Evolutionary conservation across 2,329 filamentous ascomycete species (phyloP), one percentile per base, ranked within the genome.

Genomic region (Colletotrichum lentis): DNA sequence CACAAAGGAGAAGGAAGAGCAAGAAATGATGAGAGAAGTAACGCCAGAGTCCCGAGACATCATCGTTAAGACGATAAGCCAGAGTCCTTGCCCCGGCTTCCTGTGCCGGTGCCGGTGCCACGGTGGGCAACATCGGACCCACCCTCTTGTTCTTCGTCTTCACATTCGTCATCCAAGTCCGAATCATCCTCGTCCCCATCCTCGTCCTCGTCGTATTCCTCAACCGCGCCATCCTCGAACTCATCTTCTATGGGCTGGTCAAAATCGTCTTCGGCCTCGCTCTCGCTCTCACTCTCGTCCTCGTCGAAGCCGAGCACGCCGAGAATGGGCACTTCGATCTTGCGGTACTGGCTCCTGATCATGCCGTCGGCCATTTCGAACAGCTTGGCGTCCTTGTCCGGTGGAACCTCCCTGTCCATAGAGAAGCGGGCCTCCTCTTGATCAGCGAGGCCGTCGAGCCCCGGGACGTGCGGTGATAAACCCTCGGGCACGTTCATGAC

Each of bases 291-390:
- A 52, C 78, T 80, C 67, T 80, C 79, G 68, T 81, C 82, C 67
- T 81, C 77, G 39, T 83, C 80, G 70, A 84, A 81, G 60, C 78
- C 79, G 65, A 84, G 72, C 7, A 80, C 75, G 12, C 82, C 81
- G 73, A 84, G 75, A 64, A 84, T 73, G 47, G 82, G 82, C 68
- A 84, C 79, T 64, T 83, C 80, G 43, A 82, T 78, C 73, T 80
- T 78, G 55, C 79, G 78, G 71, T 83, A 77, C 72, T 84, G 81
- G 71, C 80, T 83, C 74, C 79, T 81, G 75, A 84, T 83, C 67
- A 84, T 75, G 69, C 81, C 79, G 72, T 83, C 81, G 56, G 82
- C 81, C 70, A 82, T 79, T 53, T 77, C 75, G 59, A 81, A 82
- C 52, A 84, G 73, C 71, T 81, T 79, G 49, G 74, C 71, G 70